These are phyloP conservation scores for Suhomyces bokatorum DNA, from an alignment of 1,139 yeast genomes.

Conservation along the genomic window DNA sequence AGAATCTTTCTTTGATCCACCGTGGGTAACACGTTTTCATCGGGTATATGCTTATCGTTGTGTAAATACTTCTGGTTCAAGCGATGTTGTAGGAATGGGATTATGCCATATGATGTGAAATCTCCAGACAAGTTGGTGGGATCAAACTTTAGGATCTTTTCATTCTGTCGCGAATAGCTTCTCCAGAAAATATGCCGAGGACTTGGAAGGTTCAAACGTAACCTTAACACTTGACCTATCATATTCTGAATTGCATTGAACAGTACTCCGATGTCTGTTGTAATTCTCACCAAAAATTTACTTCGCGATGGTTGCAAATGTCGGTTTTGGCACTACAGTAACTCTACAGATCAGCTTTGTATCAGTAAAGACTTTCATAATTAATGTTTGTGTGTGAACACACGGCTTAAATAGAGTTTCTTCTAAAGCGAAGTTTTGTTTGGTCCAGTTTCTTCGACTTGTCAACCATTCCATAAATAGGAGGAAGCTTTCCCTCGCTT, in stretches of 20 bases:
- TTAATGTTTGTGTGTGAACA: no score
- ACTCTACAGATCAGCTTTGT: no score
- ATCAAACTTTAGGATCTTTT: constrained; percentile 16
- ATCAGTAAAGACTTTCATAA: no score
- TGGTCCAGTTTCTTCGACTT: constrained; percentile 19
- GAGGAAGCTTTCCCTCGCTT: constrained; percentile 55
- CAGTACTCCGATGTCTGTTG: neutral
- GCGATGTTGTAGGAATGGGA: constrained; percentile 31
- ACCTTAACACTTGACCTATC: constrained; percentile 3
- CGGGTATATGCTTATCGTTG: constrained; percentile 10
- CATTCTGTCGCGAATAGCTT: neutral
- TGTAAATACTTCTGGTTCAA: constrained; percentile 20
- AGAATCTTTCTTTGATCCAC: constrained; percentile 26
- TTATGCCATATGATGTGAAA: constrained; percentile 26
- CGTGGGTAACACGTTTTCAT: constrained; percentile 23
- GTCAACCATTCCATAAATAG: constrained; percentile 55
- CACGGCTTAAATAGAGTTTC: constrained; percentile 59
- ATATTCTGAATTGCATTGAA: neutral
- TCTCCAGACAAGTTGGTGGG: constrained; percentile 18
- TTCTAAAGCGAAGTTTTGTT: constrained; percentile 42
- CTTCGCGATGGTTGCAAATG: constrained; percentile 9
- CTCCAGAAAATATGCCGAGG: neutral
- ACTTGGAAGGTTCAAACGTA: neutral
- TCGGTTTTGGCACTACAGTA: constrained; percentile 2
- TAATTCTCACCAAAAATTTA: neutral